These are phyloP conservation scores for Globisporangium takayamanum DNA, from an alignment of 352 stramenopile genomes.

Conservation along the genomic window DNA sequence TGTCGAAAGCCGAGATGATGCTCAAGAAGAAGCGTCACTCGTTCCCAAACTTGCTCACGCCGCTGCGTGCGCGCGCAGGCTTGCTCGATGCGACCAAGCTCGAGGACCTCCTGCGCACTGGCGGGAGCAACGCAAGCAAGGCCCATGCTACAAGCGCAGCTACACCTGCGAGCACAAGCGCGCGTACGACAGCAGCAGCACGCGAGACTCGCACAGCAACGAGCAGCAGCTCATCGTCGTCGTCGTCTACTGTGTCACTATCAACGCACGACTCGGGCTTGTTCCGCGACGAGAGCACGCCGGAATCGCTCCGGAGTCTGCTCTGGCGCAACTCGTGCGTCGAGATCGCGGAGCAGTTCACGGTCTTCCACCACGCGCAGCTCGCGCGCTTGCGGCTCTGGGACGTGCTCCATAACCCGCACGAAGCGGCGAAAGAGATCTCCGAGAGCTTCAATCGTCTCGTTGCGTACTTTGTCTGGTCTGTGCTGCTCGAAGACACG, in stretches of 20 bases:
- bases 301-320: constrained; percentile 34
- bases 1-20: constrained; percentile 16
- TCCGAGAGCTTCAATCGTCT: constrained; percentile 62
- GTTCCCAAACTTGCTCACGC: constrained; percentile 51
- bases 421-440: constrained; percentile 38
- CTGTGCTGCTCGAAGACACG: constrained; percentile 58
- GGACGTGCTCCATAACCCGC: constrained; percentile 49
- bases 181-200: neutral
- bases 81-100: constrained; percentile 10
- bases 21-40: constrained; percentile 58
- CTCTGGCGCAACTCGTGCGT: constrained; percentile 46
- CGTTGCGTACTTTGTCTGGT: constrained; percentile 70
- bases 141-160: neutral
- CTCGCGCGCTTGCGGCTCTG: constrained; percentile 37
- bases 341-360: constrained; percentile 59
- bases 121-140: neutral
- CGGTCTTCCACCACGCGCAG: constrained; percentile 55
- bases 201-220: constrained; percentile 5
- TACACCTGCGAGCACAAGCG: neutral
- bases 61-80: constrained; percentile 8
- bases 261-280: constrained; percentile 32
- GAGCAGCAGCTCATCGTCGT: neutral
- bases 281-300: constrained; percentile 34
- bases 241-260: constrained; percentile 9
- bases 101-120: constrained; percentile 5